These are phyloP conservation scores for Fusarium irregulare DNA, from an alignment of 2,329 filamentous ascomycete genomes.

Conservation along the genomic window DNA sequence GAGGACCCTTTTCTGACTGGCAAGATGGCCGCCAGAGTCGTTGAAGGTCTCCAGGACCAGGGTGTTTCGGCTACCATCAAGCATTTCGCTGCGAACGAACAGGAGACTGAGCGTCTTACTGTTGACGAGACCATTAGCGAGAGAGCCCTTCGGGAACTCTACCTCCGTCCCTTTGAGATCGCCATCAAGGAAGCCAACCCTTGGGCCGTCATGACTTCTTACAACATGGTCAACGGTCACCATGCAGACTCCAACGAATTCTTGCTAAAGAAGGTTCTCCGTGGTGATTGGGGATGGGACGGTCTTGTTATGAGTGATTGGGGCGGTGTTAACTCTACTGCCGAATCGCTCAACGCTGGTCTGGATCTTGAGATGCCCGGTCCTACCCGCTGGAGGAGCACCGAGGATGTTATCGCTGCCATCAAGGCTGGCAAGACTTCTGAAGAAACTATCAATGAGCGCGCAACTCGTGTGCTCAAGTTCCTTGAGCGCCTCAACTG, in stretches of 20 bases:
- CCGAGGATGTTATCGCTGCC: conserved; percentile 47
- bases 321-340: conserved; percentile 51
- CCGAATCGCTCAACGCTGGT: conserved; percentile 49
- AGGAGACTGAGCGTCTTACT: conserved; percentile 46
- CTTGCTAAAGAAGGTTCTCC: conserved; percentile 51
- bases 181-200: conserved; percentile 54
- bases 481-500: conserved; percentile 47
- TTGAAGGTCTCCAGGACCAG: conserved; percentile 55
- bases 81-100: conserved; percentile 59
- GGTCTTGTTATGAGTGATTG: conserved; percentile 53
- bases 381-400: conserved; percentile 48
- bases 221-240: conserved; percentile 56
- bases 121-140: conserved; percentile 46
- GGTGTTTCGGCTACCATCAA: conserved; percentile 57
- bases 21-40: conserved; percentile 45
- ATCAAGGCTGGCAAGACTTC: conserved; percentile 46
- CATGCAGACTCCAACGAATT: conserved; percentile 48
- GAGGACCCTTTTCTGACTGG: conserved; percentile 44
- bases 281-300: conserved; percentile 58
- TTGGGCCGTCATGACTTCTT: conserved; percentile 52
- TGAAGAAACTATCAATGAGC: conserved; percentile 47
- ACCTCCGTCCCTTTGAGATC: conserved; percentile 56
- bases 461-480: conserved; percentile 47
- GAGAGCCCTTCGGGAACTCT: conserved; percentile 45
- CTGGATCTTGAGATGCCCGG: conserved; percentile 55